Base-by-base conservation (phyloP, 2,329 filamentous ascomycete species). In the Fusarium nisikadoi region DNA sequence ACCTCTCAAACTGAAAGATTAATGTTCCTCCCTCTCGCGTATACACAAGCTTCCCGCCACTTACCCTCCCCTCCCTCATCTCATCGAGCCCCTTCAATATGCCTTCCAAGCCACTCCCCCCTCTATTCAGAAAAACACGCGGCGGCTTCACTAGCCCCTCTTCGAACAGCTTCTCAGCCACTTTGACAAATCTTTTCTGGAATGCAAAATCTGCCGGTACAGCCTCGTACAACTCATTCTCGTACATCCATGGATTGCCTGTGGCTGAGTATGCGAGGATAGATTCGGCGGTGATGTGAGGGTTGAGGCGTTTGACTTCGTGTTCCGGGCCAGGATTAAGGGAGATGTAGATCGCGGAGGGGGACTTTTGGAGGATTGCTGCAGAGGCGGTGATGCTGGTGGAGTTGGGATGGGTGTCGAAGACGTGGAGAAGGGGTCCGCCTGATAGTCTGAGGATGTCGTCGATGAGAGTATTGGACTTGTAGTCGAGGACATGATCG, bases 401-500 rank as follows among this genome's bases (percentile, higher is more conserved):
- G 0, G 27, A 3, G 10, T 20, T 49, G 6, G 62, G 62, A 7
- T 56, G 25, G 2, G 59, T 64, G 2, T 65, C 62, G 10, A 65
- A 43, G 4, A 55, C 23, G 19, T 60, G n/a, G 3, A 31, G 38
- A 2, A 80, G 59, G 9, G 57, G 55, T 46, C 76, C 65, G 11
- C 46, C 38, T 1, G 79, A 65, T 29, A 65, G 12, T 23, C 35
- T 46, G 9, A 74, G 71, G 25, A 80, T 76, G 23, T 77, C 75
- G 3, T 70, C 66, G 11, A 65, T 54, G 2, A 74, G 68, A 13
- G 62, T 68, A 3, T 72, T 45, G 11, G 76, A 68, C n/a, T 75
- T 78, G 75, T 88, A 85, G 77, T 88, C 84, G 43, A 87, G 84
- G 9, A 80, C 80, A 1, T 76, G 75, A 33, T 82, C 82, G 5